phyloP scores from a whole-genome alignment of 768 basidiomycete species.

The Leucocoprinus birnbaumii region DNA sequence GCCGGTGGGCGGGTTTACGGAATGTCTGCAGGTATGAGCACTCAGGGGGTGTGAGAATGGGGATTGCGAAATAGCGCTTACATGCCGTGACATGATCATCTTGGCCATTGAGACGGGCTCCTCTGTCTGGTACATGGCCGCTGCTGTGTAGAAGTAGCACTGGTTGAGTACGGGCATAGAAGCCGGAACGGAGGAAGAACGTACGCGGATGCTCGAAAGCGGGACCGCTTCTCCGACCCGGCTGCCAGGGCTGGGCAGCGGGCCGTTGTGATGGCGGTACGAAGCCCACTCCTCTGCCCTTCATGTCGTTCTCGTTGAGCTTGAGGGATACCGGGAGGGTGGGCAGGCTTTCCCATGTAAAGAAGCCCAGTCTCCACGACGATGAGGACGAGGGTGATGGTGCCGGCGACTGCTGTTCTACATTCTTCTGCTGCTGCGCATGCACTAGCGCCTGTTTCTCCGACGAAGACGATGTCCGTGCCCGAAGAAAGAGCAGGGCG shows the following conservation, averaged over 20 bases:
- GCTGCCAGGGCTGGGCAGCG: constrained; percentile 17
- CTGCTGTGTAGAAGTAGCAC: constrained; percentile 18
- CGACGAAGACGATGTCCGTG: constrained; percentile 15
- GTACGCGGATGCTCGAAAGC: constrained; percentile 30
- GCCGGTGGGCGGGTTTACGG: constrained; percentile 9
- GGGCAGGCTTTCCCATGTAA: constrained; percentile 28
- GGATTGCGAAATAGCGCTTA: constrained; percentile 14
- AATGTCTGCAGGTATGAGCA: constrained; percentile 8
- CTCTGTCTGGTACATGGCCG: constrained; percentile 28
- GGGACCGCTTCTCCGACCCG: constrained; percentile 22
- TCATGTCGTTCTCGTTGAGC: constrained; percentile 7
- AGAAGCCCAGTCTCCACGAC: constrained; percentile 26
- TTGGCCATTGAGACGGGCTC: constrained; percentile 35
- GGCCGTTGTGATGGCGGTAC: constrained; percentile 8
- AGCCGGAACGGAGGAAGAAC: constrained; percentile 14
- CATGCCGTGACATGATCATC: constrained; percentile 37
- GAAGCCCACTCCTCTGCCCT: constrained; percentile 12
- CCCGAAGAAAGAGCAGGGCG: constrained; percentile 19
- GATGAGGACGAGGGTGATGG: constrained; percentile 1
- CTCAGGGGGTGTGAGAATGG: neutral
- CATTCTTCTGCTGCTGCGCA: constrained; percentile 12
- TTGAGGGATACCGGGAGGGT: constrained; percentile 17
- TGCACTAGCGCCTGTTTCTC: constrained; percentile 19
- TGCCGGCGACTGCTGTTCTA: constrained; percentile 7
- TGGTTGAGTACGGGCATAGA: constrained; percentile 1